Evolutionary conservation across 257 asterid genomes (phyloP), one percentile per base, ranked within the genome.

Genomic region (Fraxinus quadrangulata): DNA sequence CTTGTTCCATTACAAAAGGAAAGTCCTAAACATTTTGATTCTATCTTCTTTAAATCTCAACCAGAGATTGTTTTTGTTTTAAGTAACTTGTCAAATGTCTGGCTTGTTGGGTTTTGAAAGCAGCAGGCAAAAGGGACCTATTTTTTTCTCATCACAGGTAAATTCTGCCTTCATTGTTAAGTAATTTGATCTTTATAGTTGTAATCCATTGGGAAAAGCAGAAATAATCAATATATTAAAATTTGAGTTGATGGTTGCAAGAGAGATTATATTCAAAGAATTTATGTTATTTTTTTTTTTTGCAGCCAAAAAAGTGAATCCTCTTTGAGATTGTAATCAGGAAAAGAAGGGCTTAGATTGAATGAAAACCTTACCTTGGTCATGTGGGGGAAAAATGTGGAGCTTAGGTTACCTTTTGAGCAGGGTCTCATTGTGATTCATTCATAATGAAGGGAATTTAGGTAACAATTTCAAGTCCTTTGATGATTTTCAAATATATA

Each of bases 361-460:
- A 63, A 63, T 59, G 67, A 59, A 21, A n/a, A n/a, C 30, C 67
- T 59, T 59, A n/a, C 30, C 67, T 59, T 59, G 67, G 30, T 59
- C 67, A 59, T 63, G 36, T n/a, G 9, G 26, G 65, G 65, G 5
- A 51, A 54, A 54, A 54, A 54, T 0, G 26, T 23, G 69, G 19
- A 63, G 69, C 33, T 63, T 11, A 12, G 69, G 69, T 10, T 63
- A 26, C 19, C 69, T 63, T 24, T 63, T 63, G 33, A 11, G 26
- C 65, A 6, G 65, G 34, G 69, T 26, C 26, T 14, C 69, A 63
- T 63, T 63, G 28, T 24, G 36, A 63, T 63, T 63, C 36, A 23
- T 63, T 63, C 68, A 63, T 63, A 63, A n/a, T n/a, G n/a, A 54
- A 59, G 10, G 33, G 31, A 24, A 24, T 63, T 63, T 11, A 63